These are phyloP conservation scores for Coffea humblotiana DNA, from an alignment of 305 asterid genomes.

Conservation along the genomic window DNA sequence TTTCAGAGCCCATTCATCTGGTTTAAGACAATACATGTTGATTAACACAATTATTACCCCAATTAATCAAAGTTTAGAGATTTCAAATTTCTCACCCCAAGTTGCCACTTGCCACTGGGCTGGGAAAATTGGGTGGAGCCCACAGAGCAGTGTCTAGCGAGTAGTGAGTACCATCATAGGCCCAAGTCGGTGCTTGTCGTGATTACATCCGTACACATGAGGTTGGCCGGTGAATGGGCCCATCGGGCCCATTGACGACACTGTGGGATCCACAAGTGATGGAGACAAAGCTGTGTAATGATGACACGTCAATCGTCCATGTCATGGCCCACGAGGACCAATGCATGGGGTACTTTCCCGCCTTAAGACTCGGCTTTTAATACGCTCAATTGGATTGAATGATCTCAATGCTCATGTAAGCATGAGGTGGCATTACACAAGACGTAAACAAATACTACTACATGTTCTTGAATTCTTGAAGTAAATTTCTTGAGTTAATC, in stretches of 20 bases:
- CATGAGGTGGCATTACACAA: neutral
- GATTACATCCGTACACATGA: too few species aligned
- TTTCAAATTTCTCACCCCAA: neutral
- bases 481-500: too few species aligned
- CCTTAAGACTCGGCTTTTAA: neutral
- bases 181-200: neutral
- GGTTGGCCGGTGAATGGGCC: conserved; percentile 11
- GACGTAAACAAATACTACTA: neutral
- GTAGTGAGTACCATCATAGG: neutral
- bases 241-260: neutral
- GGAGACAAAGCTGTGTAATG: neutral
- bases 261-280: neutral
- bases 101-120: conserved; percentile 2
- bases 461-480: too few species aligned
- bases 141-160: neutral
- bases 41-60: neutral
- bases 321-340: conserved; percentile 6
- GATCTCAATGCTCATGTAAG: conserved; percentile 8
- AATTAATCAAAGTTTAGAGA: neutral
- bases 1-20: too few species aligned
- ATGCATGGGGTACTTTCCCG: neutral
- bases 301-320: conserved; percentile 12
- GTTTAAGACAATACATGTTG: neutral
- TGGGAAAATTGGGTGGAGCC: neutral
- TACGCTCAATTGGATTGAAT: neutral